phyloP scores from a whole-genome alignment of 2,329 filamentous ascomycete genomes.

The Ceratocystis ficicola region DNA sequence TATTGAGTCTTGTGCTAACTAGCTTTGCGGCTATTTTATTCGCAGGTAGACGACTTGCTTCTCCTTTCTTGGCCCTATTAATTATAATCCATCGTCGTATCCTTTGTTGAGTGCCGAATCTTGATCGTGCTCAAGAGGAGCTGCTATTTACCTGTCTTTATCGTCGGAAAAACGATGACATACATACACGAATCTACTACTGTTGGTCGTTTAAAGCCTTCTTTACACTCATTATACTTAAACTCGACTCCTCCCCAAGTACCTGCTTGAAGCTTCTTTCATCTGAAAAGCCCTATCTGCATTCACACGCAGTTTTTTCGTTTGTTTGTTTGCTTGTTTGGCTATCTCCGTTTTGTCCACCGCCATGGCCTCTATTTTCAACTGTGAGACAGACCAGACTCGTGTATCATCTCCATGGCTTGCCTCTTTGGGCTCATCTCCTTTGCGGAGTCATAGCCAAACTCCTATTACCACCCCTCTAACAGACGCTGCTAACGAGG shows the following conservation, averaged over 20 bases:
- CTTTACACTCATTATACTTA: background rate
- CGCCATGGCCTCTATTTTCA: slow-evolving; percentile 86
- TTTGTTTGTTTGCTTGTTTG: background rate
- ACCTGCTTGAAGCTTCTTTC: background rate
- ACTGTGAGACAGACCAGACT: slow-evolving; percentile 78
- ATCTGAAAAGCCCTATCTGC: too few relatives aligned
- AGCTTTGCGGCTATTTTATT: background rate
- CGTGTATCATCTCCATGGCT: slow-evolving; percentile 87
- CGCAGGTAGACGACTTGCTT: background rate
- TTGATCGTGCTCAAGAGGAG: background rate
- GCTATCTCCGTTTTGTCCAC: slow-evolving; percentile 17
- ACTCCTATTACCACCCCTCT: slow-evolving; percentile 25
- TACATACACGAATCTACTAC: slow-evolving; percentile 13
- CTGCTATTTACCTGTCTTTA: slow-evolving; percentile 9
- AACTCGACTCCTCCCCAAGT: background rate
- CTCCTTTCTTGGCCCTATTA: background rate
- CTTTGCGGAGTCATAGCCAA: slow-evolving; percentile 12
- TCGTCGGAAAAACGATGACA: slow-evolving; percentile 19
- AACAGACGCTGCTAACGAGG: slow-evolving; percentile 22
- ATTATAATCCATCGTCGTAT: background rate
- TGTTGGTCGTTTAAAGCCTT: slow-evolving; percentile 3
- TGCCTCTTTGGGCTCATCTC: slow-evolving; percentile 38
- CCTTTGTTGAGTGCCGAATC: background rate
- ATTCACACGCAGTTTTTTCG: background rate
- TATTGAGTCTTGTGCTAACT: background rate